A percentile compares a stretch with the other conserved stretches of the same genome.
These are phyloP conservation scores for Neurospora sp. DNA, from an alignment of 495 filamentous ascomycete genomes.

Conservation along the genomic window DNA sequence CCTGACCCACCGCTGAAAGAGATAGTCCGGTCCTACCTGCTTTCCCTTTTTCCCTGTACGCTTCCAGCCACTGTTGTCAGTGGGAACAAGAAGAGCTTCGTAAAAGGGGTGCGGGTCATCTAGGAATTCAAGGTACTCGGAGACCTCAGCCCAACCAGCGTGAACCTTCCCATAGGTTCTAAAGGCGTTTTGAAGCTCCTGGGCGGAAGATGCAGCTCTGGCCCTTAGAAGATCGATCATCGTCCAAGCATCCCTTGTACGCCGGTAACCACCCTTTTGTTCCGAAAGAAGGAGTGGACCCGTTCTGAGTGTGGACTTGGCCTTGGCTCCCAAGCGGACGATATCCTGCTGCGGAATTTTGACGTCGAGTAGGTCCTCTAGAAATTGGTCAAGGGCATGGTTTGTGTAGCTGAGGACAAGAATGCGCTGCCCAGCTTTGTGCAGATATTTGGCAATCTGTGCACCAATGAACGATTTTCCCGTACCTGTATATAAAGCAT, in stretches of 20 bases:
- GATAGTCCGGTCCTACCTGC: constrained; percentile 36
- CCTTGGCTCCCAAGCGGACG: constrained; percentile 51
- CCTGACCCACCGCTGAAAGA: constrained; percentile 53
- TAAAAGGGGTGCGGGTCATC: constrained; percentile 42
- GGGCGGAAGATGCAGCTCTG: constrained; percentile 13
- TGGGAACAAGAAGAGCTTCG: constrained; percentile 45
- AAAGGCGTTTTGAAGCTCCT: constrained; percentile 8
- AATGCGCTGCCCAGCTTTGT: constrained; percentile 42
- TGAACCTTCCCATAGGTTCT: not conserved
- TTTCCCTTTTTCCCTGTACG: constrained; percentile 33
- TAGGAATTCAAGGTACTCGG: constrained; percentile 57
- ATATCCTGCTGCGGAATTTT: constrained; percentile 44
- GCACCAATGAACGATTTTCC: constrained; percentile 76
- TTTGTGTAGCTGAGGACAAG: constrained; percentile 57
- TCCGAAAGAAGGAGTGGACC: constrained; percentile 34
- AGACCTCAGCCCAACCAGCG: constrained; percentile 26
- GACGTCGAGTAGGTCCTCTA: constrained; percentile 55
- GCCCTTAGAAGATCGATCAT: constrained; percentile 30
- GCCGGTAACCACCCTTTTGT: constrained; percentile 27
- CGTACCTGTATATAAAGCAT: constrained; percentile 42
- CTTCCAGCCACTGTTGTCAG: constrained; percentile 31
- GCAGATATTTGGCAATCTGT: constrained; percentile 49
- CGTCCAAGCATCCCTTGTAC: constrained; percentile 22
- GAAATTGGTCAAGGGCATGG: constrained; percentile 69
- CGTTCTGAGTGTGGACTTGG: constrained; percentile 45